phyloP scores from a whole-genome alignment of 225 moss, liverwort and hornwort genomes.

The Climacium dendroides region DNA sequence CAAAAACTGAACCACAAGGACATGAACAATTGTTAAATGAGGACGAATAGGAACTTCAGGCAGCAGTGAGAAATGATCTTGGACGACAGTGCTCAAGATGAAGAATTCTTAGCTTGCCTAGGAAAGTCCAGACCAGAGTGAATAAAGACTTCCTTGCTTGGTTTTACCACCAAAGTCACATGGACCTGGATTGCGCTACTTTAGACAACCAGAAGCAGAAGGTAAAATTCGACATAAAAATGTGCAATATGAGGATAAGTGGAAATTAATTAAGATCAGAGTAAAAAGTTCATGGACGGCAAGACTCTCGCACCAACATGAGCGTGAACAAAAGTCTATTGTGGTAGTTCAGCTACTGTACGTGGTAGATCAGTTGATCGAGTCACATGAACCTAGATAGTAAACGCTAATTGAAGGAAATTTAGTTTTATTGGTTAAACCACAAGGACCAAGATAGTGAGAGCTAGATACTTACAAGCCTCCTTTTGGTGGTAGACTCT shows the following conservation, averaged over 20 bases:
- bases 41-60: not conserved
- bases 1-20: conserved; percentile 2
- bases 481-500: not conserved
- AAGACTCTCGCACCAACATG: not conserved
- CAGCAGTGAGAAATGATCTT: not conserved
- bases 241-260: not conserved
- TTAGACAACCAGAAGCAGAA: too few species aligned
- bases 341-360: not conserved
- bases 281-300: not conserved
- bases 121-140: not conserved
- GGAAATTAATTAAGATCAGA: not conserved
- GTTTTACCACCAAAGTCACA: not conserved
- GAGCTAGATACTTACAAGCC: not conserved
- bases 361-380: not conserved
- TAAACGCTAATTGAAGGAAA: not conserved
- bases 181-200: not conserved
- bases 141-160: not conserved
- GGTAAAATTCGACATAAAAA: too few species aligned
- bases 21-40: not conserved
- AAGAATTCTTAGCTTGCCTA: not conserved
- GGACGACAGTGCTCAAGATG: not conserved
- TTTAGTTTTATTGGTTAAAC: not conserved
- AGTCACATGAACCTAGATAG: not conserved
- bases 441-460: not conserved
- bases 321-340: not conserved